Base-by-base conservation (phyloP, 2,329 filamentous ascomycete genomes). In the Penicillium sp. region DNA sequence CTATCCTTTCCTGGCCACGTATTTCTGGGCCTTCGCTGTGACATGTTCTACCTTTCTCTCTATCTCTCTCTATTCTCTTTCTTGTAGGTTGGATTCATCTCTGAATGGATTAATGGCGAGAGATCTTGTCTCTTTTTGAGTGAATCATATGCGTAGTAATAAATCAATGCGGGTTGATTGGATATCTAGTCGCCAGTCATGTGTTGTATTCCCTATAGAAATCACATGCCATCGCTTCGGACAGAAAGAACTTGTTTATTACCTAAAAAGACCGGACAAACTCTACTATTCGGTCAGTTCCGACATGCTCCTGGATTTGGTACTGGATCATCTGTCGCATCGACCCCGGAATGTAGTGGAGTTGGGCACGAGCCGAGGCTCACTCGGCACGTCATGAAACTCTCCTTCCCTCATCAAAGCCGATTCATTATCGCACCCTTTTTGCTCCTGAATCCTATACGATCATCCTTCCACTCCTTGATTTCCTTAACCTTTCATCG, bases 81-180 rank as follows among this genome's bases (percentile, higher is more conserved):
- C 54, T 66, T 64, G 64, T 70, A 69, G 63, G 66, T 73, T 73
- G 70, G 70, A 70, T 67, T 69, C 64, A 62, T 68, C 63, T 66
- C 63, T 66, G 66, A 72, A 70, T 68, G 69, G 60, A 71, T 67
- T 73, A 74, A 73, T 72, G 70, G 67, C 68, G 66, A 72, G 67
- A 66, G 70, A 63, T 52, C 63, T 67, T 67, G 61, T 62, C 63
- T 59, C 63, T 53, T 16, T 16, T 39, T 22, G 48, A 21, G 22
- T 22, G 10, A 31, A 29, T 45, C 22, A 27, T 45, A 39, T 47
- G 33, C 43, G 50, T 53, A 53, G 48, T 13, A 21, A 24, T 46
- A n/a, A 26, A 21, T 13, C 11, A 14, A 14, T 14, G 5, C 13
- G 14, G 22, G 22, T 46, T 9, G 16, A 46, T 47, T 10, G 11